Evolutionary conservation across 2,329 filamentous ascomycete genomes (phyloP), one percentile per base, ranked within the genome.

Genomic region (Colletotrichum gloeosporioides): DNA sequence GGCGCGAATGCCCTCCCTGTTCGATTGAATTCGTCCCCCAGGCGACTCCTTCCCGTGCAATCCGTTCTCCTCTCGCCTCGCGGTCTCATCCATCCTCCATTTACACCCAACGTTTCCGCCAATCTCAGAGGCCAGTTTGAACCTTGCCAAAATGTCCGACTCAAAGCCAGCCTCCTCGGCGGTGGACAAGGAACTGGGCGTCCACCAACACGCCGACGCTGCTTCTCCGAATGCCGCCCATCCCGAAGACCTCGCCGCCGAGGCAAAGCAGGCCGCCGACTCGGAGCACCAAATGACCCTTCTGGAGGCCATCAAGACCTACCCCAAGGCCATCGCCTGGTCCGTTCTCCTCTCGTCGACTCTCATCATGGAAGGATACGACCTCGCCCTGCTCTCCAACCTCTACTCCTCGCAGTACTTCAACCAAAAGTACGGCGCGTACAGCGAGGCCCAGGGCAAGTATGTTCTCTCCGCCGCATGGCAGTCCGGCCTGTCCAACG

Each of bases 401-500:
- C 83, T 91, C 53, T 90, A 89, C 78, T 88, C 86, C 8, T 89
- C 87, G 29, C 85, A 81, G 1, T 84, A 79, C 59, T 90, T 87
- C 79, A 87, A 85, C 77, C 73, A 83, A 77, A 88, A 85, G 77
- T 91, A 87, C 75, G 89, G 89, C n/a, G 77, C 82, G 0, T 84
- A 82, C 29, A 79, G 82, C 53, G 69, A 73, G 13, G 77, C 78
- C 2, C 82, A 82, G 4, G 84, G 82, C 3, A 85, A 84, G 32
- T 89, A 89, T 71, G 84, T 87, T 44, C 83, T 92, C 29, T 87
- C 88, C 2, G 88, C 90, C 0, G 84, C 87, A 1, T 93, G 91
- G 91, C 90, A 92, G 80, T 88, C 89, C 1, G 90, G 87, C 0
- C 80, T 93, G 4, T 88, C 86, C 8, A 91, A 91, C 72, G 90